Conservation (phyloP, 371 early-diverging fungal species). For the Batkoa obscura region DNA sequence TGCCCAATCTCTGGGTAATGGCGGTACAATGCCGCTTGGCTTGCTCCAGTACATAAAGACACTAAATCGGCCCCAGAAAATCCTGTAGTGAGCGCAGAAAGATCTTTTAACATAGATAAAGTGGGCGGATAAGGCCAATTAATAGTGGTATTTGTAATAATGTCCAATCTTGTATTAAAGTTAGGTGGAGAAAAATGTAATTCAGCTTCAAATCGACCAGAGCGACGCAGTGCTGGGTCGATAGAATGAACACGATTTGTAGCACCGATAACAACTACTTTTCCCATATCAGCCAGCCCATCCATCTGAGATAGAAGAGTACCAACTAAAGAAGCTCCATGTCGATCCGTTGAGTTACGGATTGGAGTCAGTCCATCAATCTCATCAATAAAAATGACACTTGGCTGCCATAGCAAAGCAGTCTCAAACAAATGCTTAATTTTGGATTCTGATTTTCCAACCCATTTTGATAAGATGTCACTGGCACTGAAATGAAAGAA, state of each 20-base stretch:
- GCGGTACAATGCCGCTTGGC: no score
- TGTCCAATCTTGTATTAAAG: constrained; percentile 17
- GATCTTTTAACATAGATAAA: constrained; percentile 12
- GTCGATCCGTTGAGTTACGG: constrained; percentile 34
- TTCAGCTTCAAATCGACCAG: constrained; percentile 48
- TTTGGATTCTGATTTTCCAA: constrained; percentile 60
- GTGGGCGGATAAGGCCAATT: constrained; percentile 18
- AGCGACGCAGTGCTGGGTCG: constrained; percentile 44
- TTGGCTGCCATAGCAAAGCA: constrained; percentile 32
- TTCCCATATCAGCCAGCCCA: constrained; percentile 48
- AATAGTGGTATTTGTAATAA: constrained; percentile 19
- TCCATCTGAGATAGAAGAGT: constrained; percentile 51
- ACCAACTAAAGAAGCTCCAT: constrained; percentile 43
- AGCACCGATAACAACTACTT: constrained; percentile 49
- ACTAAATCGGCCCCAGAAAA: constrained; percentile 38
- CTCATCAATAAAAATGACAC: constrained; percentile 43
- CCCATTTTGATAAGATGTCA: constrained; percentile 62
- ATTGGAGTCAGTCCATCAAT: constrained; percentile 24
- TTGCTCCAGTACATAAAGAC: not conserved
- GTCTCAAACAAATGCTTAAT: constrained; percentile 41
- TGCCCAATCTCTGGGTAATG: no score
- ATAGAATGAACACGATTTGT: constrained; percentile 32
- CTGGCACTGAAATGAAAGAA: constrained; percentile 62
- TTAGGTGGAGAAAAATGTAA: constrained; percentile 35
- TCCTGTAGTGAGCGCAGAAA: constrained; percentile 20